Conservation (phyloP, 805 yeast genomes). For the Lipomyces orientalis region DNA sequence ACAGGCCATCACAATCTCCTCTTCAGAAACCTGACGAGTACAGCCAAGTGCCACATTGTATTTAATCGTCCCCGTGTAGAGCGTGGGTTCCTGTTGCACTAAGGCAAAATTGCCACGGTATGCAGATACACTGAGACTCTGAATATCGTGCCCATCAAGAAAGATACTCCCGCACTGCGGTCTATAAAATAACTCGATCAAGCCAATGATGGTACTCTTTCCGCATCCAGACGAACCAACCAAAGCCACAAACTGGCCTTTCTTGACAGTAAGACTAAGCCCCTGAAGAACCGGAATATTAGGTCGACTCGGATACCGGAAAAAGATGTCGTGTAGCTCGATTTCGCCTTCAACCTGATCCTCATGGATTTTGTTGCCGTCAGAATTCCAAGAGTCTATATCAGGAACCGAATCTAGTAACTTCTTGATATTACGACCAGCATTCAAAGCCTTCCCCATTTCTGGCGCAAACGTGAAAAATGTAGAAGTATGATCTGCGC, state of each 20-base stretch:
- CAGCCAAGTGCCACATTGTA: constrained; percentile 66
- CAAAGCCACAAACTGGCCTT: constrained; percentile 84
- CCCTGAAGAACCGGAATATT: constrained; percentile 42
- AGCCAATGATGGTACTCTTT: constrained; percentile 53
- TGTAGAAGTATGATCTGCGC: constrained; percentile 51
- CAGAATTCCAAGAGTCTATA: constrained; percentile 45
- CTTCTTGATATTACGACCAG: constrained; percentile 46
- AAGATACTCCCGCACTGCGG: constrained; percentile 56
- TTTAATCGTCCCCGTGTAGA: constrained; percentile 79
- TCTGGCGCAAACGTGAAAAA: constrained; percentile 53
- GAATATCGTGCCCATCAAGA: constrained; percentile 60
- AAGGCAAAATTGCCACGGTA: constrained; percentile 61
- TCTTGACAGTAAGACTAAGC: constrained; percentile 53
- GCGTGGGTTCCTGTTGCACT: constrained; percentile 61
- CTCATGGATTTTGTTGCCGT: constrained; percentile 42
- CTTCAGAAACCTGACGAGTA: constrained; percentile 45
- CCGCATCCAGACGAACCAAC: constrained; percentile 82
- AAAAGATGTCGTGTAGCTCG: constrained; percentile 49
- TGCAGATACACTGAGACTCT: constrained; percentile 55
- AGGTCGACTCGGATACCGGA: constrained; percentile 44
- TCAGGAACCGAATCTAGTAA: constrained; percentile 45
- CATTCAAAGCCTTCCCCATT: constrained; percentile 52
- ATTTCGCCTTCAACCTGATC: constrained; percentile 55
- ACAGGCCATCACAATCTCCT: constrained; percentile 52
- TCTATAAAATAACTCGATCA: constrained; percentile 59